phyloP scores from a whole-genome alignment of 148 eudicot genomes.

The Rhododendron ferrugineum region DNA sequence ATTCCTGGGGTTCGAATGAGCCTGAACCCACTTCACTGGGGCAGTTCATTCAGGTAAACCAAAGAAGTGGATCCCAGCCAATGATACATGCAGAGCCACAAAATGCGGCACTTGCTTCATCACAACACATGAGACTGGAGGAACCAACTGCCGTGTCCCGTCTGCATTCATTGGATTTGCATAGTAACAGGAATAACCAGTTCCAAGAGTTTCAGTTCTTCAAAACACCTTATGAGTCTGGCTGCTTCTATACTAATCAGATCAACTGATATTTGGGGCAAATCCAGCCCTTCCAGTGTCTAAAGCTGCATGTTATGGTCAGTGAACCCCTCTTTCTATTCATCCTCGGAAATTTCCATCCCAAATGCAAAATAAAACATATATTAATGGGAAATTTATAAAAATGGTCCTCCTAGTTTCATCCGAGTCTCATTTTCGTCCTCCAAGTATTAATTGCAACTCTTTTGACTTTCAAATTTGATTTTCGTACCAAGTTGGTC shows the following conservation, averaged over 20 bases:
- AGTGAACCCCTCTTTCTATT: not conserved
- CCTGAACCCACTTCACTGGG: conserved; percentile 29
- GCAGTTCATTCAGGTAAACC: conserved; percentile 24
- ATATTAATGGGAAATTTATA: too few species aligned
- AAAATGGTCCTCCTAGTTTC: too few species aligned
- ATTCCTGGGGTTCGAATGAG: conserved; percentile 43
- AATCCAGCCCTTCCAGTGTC: not conserved
- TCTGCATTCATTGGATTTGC: conserved; percentile 4
- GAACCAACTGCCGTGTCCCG: conserved; percentile 1
- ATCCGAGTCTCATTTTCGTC: too few species aligned
- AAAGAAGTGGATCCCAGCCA: conserved; percentile 8
- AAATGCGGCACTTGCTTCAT: not conserved
- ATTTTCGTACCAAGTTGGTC: too few species aligned
- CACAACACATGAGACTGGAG: not conserved
- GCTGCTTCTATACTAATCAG: conserved; percentile 12
- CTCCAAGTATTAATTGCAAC: too few species aligned
- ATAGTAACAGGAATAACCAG: conserved; percentile 8
- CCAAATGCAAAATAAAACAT: not conserved
- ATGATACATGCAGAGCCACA: conserved; percentile 12
- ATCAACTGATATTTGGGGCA: conserved; percentile 5
- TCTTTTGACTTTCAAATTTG: too few species aligned
- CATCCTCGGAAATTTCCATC: not conserved
- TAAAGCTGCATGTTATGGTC: not conserved
- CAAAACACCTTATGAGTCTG: conserved; percentile 13
- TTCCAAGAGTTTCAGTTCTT: conserved; percentile 19